Conservation (phyloP, 1,284 basidiomycete species). For the Xerocomus nothofagi region DNA sequence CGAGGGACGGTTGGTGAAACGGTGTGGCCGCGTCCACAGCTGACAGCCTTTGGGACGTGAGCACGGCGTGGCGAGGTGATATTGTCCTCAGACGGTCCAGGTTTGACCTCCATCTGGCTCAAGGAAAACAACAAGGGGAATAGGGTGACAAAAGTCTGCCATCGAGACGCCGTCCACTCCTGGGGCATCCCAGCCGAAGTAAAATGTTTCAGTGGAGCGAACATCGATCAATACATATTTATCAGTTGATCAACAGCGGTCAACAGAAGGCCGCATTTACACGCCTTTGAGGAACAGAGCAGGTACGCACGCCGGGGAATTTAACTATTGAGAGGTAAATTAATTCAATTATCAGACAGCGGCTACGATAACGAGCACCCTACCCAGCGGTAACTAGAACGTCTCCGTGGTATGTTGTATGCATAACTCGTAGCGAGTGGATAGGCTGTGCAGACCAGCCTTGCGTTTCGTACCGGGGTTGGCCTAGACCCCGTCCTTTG, state of each 20-base stretch:
- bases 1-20: slow-evolving; percentile 10
- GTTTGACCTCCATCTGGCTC: background rate
- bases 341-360: slow-evolving; percentile 19
- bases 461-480: slow-evolving; percentile 9
- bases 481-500: slow-evolving; percentile 14
- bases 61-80: slow-evolving; percentile 7
- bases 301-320: slow-evolving; percentile 5
- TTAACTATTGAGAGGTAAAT: slow-evolving; percentile 32
- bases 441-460: slow-evolving; percentile 13
- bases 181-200: slow-evolving; percentile 1
- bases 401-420: slow-evolving; percentile 9
- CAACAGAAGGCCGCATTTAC: slow-evolving; percentile 19
- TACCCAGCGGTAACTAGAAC: slow-evolving; percentile 13
- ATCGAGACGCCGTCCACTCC: background rate
- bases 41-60: background rate
- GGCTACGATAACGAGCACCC: slow-evolving; percentile 12
- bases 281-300: slow-evolving; percentile 9
- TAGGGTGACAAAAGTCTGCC: background rate
- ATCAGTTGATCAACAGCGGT: slow-evolving; percentile 22
- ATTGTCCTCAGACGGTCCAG: background rate
- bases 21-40: slow-evolving; percentile 5
- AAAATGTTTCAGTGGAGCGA: background rate
- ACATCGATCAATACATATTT: slow-evolving; percentile 23
- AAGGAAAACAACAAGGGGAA: background rate
- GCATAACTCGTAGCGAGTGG: background rate